Evolutionary conservation across 495 filamentous ascomycete genomes (phyloP), one percentile per base, ranked within the genome.

Genomic region (Lichenothelia convexa): DNA sequence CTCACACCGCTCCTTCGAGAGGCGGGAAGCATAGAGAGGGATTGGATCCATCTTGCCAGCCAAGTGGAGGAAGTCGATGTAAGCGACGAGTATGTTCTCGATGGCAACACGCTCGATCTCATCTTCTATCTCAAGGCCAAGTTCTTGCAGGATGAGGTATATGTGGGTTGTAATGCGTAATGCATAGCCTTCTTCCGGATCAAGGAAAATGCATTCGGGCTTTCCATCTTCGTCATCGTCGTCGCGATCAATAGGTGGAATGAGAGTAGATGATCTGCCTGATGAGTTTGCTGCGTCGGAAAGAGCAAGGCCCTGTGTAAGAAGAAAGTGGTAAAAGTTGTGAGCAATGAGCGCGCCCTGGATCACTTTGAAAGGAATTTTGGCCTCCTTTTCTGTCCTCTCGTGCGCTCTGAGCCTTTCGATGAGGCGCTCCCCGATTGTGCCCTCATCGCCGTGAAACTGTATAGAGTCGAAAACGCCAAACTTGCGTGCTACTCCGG

Each of bases 21-120:
- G 62, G 45, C 78, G 73, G 18, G 81, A 77, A 24, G 78, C 85
- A 56, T 99, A 99, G 2, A 87, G 61, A 3, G 87, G 86, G 35
- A 91, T 73, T 27, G 86, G 55, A 32, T 83, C 71, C 30, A 75
- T 67, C 32, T 89, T 65, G 7, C 73, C 68, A 21, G 67, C 65
- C 23, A 75, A 57, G 19, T 76, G 67, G 9, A 95, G 64, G 39
- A 77, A 75, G 43, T 80, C 71, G 39, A 92, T 75, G 49, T 95
- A 94, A 12, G 70, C 75, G 1, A 80, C 65, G 41, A 89, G 65
- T n/a, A 79, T 60, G 45, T 73, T 71, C 44, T 86, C 76, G 36
- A 65, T 54, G 50, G 24, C 48, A 42, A n/a, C 51, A 24, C 8
- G 48, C 18, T 11, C 36, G 7, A 7, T 27, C 24, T 27, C 24